Evolutionary conservation across 2,329 filamentous ascomycete genomes (phyloP).

Genomic region (Monosporascus sp.): DNA sequence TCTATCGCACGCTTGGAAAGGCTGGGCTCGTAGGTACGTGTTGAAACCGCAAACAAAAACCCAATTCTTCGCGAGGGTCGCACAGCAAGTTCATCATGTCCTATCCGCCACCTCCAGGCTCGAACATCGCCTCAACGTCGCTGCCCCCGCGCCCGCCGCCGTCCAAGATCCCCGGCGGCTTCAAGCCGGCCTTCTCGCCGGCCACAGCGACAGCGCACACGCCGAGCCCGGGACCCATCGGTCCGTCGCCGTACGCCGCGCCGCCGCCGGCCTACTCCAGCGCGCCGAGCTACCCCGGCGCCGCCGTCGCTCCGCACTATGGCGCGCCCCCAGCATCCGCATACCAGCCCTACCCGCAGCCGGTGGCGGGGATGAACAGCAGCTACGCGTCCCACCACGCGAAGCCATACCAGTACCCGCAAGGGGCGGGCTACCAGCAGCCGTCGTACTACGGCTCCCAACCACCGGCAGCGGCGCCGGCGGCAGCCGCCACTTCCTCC

Average conservation of each 20-base stretch:
- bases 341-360: constrained; percentile 32
- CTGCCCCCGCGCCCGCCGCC: constrained; percentile 75
- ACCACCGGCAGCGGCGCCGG: constrained; percentile 16
- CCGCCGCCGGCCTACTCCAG: constrained; percentile 33
- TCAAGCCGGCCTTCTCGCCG: constrained; percentile 49
- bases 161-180: constrained; percentile 37
- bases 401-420: constrained; percentile 25
- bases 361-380: constrained; percentile 12
- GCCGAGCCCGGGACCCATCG: constrained; percentile 24
- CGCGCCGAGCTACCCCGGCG: constrained; percentile 30
- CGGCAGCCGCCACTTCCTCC: constrained; percentile 33
- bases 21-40: background rate
- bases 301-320: constrained; percentile 38
- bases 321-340: constrained; percentile 31
- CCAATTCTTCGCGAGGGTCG: constrained; percentile 18
- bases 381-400: constrained; percentile 14
- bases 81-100: constrained; percentile 68
- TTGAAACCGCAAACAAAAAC: constrained; percentile 17
- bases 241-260: constrained; percentile 27
- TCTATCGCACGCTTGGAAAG: background rate
- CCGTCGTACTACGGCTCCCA: constrained; percentile 27
- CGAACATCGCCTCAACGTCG: constrained; percentile 44
- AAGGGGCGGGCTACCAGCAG: constrained; percentile 24
- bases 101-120: constrained; percentile 79
- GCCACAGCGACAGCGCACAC: constrained; percentile 25